Evolutionary conservation across 371 early-diverging fungal species (phyloP), one percentile per base, ranked within the genome.

Genomic region (Dinochytrium kinnereticum): DNA sequence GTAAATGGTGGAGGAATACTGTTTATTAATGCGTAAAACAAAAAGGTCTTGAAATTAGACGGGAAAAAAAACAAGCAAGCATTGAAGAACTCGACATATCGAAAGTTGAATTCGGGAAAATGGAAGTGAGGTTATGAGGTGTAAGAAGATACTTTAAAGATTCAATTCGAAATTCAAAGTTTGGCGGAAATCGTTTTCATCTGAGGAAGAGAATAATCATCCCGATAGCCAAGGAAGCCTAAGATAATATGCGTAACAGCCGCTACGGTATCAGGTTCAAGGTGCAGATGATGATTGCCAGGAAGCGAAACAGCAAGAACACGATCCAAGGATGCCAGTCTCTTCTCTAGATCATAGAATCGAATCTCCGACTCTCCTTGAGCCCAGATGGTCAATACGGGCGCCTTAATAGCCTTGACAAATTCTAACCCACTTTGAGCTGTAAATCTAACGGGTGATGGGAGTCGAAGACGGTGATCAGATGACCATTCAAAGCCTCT

Each of bases 231-330:
- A 24, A 76, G 51, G 61, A 76, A 76, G 5, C 68, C 59, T 59
- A 73, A 28, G n/a, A 76, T 49, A 5, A 66, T n/a, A 26, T 73
- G 33, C 19, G 64, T 69, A 31, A 73, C 76, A 1, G 57, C 59
- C 1, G 67, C 69, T 5, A 69, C 71, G 1, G 76, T 76, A 1
- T 53, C 73, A 2, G 31, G 40, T 50, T 77, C 77, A 33, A 77
- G 37, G 40, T 77, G 77, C 59, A 68, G 51, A 67, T 77, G 77
- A 64, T 77, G 77, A 1, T 53, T 51, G 1, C 77, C 77, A 1
- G 68, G 68, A 61, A 77, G 24, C 39, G 30, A 15, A 2, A 68
- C 74, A 5, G 55, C 69, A 24, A 68, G 19, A 31, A 68, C 51
- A 38, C 72, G 53, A 44, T 65, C 66, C 19, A 73, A 50, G 21